Percentiles rank a stretch among this genome's conserved stretches.
Evolutionary conservation across 1,284 basidiomycete genomes (phyloP).

Genomic region (Sporisorium scitamineum): DNA sequence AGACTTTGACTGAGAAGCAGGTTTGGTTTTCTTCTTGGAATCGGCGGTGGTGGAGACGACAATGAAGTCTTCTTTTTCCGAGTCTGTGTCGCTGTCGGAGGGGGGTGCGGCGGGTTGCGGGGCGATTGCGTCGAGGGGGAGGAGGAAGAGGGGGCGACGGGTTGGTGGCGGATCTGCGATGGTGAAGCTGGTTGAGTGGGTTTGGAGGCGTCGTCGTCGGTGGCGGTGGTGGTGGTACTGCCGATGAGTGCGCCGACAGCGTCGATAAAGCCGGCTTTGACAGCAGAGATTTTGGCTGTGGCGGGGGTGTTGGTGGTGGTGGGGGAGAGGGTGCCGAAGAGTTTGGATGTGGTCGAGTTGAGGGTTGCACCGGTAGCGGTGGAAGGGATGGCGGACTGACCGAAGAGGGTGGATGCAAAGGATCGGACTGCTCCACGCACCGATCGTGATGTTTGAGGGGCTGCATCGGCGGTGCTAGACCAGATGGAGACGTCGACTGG

Average conservation of each 20-base stretch:
- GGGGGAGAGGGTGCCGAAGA: conserved; percentile 16
- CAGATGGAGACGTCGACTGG: conserved; percentile 30
- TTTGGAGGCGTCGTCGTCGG: no score
- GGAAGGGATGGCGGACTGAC: conserved; percentile 7
- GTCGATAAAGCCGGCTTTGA: conserved; percentile 35
- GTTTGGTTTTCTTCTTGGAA: conserved; percentile 20
- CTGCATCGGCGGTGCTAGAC: neutral
- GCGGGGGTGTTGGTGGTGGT: neutral
- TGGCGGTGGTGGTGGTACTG: neutral
- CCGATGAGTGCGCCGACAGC: conserved; percentile 24
- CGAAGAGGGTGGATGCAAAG: conserved; percentile 36
- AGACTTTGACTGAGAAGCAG: neutral
- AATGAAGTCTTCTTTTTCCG: conserved; percentile 37
- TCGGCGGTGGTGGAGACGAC: conserved; percentile 26
- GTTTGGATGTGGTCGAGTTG: conserved; percentile 23
- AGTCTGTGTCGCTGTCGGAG: neutral
- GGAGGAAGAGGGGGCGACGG: neutral
- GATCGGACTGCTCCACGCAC: conserved; percentile 35
- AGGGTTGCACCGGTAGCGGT: conserved; percentile 6
- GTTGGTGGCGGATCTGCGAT: neutral
- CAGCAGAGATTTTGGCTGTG: conserved; percentile 11
- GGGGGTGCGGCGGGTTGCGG: neutral
- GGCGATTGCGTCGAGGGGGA: neutral
- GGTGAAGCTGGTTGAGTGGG: conserved; percentile 5
- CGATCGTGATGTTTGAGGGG: conserved; percentile 1